Evolutionary conservation across 768 basidiomycete species (phyloP).

Genomic region (Lanmaoa rubissima): DNA sequence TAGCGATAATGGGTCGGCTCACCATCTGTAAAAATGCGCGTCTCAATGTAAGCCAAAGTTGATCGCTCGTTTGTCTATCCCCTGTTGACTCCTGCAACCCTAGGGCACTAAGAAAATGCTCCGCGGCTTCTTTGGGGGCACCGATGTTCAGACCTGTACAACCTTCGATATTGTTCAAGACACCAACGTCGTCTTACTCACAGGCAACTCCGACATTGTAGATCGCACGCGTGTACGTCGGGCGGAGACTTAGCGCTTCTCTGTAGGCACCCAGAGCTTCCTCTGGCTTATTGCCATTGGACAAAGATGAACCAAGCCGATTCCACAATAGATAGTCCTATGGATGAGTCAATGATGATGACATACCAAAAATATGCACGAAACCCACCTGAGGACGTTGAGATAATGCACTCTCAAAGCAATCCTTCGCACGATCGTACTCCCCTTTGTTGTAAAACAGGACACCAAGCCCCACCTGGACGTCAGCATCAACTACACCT

Average conservation of each 20-base stretch:
- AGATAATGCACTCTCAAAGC: slow-evolving; percentile 85
- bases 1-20: neutral
- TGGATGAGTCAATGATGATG: neutral
- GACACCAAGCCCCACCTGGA: slow-evolving; percentile 91
- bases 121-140: slow-evolving; percentile 91
- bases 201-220: slow-evolving; percentile 99
- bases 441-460: slow-evolving; percentile 86
- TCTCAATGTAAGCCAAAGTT: slow-evolving; percentile 88
- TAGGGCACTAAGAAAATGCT: slow-evolving; percentile 89
- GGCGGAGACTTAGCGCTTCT: slow-evolving; percentile 84
- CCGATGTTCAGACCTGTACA: slow-evolving; percentile 88
- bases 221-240: slow-evolving; percentile 95
- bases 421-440: slow-evolving; percentile 89
- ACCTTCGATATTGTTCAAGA: slow-evolving; percentile 4
- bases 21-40: slow-evolving; percentile 83
- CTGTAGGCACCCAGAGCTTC: slow-evolving; percentile 89
- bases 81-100: slow-evolving; percentile 69
- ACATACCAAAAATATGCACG: neutral
- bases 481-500: slow-evolving; percentile 77
- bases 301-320: slow-evolving; percentile 87
- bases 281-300: slow-evolving; percentile 92
- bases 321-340: slow-evolving; percentile 97
- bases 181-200: slow-evolving; percentile 40
- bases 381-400: slow-evolving; percentile 64
- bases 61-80: slow-evolving; percentile 71